Percentiles rank a stretch among this genome's conserved stretches.
Evolutionary conservation across 164 flowering plant species (phyloP).

Genomic region (Magnolia changhungtana): DNA sequence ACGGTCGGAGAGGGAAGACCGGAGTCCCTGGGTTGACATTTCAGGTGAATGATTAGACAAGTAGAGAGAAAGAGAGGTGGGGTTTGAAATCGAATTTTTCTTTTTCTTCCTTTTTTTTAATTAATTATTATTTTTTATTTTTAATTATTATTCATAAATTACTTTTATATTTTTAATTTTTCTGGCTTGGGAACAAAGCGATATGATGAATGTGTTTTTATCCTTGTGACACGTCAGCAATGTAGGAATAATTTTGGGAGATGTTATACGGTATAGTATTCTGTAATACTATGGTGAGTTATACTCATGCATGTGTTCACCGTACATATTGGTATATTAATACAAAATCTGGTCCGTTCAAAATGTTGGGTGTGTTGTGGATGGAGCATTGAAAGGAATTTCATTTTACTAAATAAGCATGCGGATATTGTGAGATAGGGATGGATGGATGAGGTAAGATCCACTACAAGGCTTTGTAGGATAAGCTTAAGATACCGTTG

Average conservation of each 20-base stretch:
- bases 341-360: neutral
- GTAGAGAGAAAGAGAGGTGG: neutral
- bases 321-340: neutral
- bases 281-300: neutral
- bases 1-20: constrained; percentile 1
- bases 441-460: too few species aligned
- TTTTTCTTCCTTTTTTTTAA: neutral
- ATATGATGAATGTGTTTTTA: constrained; percentile 8
- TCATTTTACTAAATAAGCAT: too few species aligned
- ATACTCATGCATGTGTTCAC: neutral
- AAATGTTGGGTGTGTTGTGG: too few species aligned
- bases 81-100: neutral
- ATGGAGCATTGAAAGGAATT: too few species aligned
- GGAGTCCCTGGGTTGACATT: constrained; percentile 9
- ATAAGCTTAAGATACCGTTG: too few species aligned
- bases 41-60: constrained; percentile 7
- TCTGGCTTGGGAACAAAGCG: constrained; percentile 13
- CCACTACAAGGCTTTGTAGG: too few species aligned
- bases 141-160: neutral
- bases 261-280: neutral
- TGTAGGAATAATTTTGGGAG: neutral
- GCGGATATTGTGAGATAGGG: too few species aligned
- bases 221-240: neutral
- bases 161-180: too few species aligned
- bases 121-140: neutral